These are phyloP conservation scores for Talaromyces sp. DNA, from an alignment of 2,329 filamentous ascomycete species.

Conservation along the genomic window DNA sequence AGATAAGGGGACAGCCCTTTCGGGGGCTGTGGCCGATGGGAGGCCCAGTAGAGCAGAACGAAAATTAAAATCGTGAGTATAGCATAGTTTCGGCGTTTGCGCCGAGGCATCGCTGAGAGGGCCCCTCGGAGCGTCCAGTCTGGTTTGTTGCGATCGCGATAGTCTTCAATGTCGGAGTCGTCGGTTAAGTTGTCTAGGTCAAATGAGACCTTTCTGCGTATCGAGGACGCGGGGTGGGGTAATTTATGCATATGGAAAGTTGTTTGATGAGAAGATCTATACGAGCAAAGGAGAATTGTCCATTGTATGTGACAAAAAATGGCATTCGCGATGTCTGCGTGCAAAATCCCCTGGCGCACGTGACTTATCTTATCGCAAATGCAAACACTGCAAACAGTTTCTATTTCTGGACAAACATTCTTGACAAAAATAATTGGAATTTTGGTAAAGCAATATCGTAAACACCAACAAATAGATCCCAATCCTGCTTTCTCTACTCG, in stretches of 20 bases:
- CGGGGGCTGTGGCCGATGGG: constrained; percentile 8
- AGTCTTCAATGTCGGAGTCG: constrained; percentile 11
- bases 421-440: neutral
- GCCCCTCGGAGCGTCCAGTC: constrained; percentile 7
- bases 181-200: constrained; percentile 11
- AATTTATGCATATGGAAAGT: constrained; percentile 10
- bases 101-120: constrained; percentile 1
- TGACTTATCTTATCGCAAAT: constrained; percentile 8
- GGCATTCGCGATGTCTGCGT: neutral
- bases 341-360: neutral
- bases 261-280: neutral
- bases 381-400: constrained; percentile 3
- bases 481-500: neutral
- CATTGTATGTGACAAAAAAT: neutral
- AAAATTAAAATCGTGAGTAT: constrained; percentile 9
- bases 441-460: neutral
- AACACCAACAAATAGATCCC: neutral
- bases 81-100: constrained; percentile 10
- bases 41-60: constrained; percentile 6
- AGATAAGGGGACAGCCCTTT: constrained; percentile 9
- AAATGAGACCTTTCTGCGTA: constrained; percentile 12
- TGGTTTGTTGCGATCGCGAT: constrained; percentile 9
- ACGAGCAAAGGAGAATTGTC: neutral
- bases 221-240: constrained; percentile 7
- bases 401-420: neutral